These are phyloP conservation scores for Plantago rigida DNA, from an alignment of 305 asterid genomes.

Conservation along the genomic window DNA sequence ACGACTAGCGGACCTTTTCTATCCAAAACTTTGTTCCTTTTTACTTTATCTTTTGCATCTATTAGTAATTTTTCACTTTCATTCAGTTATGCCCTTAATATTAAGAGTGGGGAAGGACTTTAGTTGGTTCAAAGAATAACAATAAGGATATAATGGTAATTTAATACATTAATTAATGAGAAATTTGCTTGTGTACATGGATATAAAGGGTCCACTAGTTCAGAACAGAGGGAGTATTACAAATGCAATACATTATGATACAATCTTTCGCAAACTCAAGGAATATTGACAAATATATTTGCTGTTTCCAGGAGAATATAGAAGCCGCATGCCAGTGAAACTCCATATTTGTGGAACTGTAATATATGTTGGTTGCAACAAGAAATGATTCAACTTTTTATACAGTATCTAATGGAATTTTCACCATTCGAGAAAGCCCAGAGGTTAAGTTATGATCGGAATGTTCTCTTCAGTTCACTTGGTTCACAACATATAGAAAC, in stretches of 20 bases:
- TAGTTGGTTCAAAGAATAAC: too few relatives aligned
- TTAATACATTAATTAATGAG: neutral
- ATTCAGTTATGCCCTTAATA: neutral
- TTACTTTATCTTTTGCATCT: neutral
- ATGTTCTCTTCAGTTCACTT: neutral
- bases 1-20: too few relatives aligned
- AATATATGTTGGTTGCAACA: slow-evolving; percentile 3
- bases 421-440: slow-evolving; percentile 5
- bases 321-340: slow-evolving; percentile 10
- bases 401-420: slow-evolving; percentile 9
- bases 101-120: neutral
- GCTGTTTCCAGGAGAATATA: neutral
- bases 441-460: neutral
- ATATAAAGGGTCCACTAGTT: neutral
- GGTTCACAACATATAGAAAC: neutral
- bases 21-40: neutral
- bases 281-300: neutral
- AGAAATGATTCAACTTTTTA: neutral
- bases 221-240: neutral
- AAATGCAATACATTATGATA: neutral
- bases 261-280: slow-evolving; percentile 10
- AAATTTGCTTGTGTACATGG: neutral
- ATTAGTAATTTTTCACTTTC: too few relatives aligned
- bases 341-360: slow-evolving; percentile 8
- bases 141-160: neutral